phyloP scores from a whole-genome alignment of 768 basidiomycete genomes.

The Hortiboletus flavorubellus region DNA sequence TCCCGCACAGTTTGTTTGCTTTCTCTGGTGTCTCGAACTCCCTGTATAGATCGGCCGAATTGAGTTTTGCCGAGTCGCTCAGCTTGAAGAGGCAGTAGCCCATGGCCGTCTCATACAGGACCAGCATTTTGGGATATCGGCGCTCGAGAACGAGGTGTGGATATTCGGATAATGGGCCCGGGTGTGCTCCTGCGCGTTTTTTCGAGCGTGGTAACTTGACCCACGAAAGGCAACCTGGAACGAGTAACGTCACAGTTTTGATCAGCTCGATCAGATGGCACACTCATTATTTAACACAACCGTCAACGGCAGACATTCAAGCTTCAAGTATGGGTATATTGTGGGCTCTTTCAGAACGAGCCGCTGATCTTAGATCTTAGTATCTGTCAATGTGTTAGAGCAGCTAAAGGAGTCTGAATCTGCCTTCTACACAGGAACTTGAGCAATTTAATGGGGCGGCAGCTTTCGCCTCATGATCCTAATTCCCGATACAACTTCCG shows the following conservation, averaged over 20 bases:
- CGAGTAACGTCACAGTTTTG: background rate
- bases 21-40: conserved; percentile 91
- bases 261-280: background rate
- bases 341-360: background rate
- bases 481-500: conserved; percentile 53
- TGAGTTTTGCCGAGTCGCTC: conserved; percentile 82
- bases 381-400: conserved; percentile 75
- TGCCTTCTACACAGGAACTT: conserved; percentile 67
- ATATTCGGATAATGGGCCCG: background rate
- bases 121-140: conserved; percentile 63
- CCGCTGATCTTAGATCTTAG: conserved; percentile 33
- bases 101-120: conserved; percentile 93
- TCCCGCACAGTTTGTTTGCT: conserved; percentile 84
- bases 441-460: conserved; percentile 59
- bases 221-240: conserved; percentile 20
- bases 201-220: conserved; percentile 33
- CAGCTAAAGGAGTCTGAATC: conserved; percentile 64
- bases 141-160: background rate
- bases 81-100: conserved; percentile 99
- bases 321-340: conserved; percentile 52
- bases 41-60: conserved; percentile 82
- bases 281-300: background rate
- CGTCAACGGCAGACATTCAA: conserved; percentile 21
- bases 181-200: conserved; percentile 17
- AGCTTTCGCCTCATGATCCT: conserved; percentile 54